A percentile compares a stretch with the other conserved stretches of the same genome.
phyloP scores from a whole-genome alignment of 345 rosid genomes.

The Arabis hirsuta region DNA sequence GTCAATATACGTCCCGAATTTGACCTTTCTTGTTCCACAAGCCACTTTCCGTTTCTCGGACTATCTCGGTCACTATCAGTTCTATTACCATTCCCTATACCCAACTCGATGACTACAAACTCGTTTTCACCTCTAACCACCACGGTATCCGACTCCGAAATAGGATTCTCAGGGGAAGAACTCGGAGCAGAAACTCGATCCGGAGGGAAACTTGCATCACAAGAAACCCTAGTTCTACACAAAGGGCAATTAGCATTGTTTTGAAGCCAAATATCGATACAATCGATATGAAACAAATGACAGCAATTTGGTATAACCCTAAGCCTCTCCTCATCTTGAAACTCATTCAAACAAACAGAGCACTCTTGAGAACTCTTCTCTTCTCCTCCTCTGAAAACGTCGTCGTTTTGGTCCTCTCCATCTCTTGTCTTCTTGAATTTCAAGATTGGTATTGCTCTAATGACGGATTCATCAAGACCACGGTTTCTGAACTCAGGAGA shows the following conservation, averaged over 20 bases:
- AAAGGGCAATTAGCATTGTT: constrained; percentile 87
- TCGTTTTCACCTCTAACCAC: constrained; percentile 57
- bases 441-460: constrained; percentile 79
- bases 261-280: constrained; percentile 95
- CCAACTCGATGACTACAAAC: constrained; percentile 75
- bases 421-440: constrained; percentile 59
- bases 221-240: constrained; percentile 79
- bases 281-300: constrained; percentile 91
- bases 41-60: constrained; percentile 39
- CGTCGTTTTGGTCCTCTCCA: constrained; percentile 12
- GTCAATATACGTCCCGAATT: constrained; percentile 43
- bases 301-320: constrained; percentile 70
- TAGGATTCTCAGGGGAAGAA: constrained; percentile 54
- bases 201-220: constrained; percentile 39
- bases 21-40: constrained; percentile 53
- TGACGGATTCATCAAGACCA: constrained; percentile 80
- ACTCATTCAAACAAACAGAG: constrained; percentile 84
- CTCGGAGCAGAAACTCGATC: constrained; percentile 52
- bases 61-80: constrained; percentile 7
- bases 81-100: constrained; percentile 34
- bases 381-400: constrained; percentile 39
- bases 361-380: constrained; percentile 58
- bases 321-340: constrained; percentile 78
- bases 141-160: constrained; percentile 33
- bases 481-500: constrained; percentile 56